Percentiles rank a stretch among this genome's conserved stretches.
Conservation (phyloP, 306 rosid species). For the Malus sylvestris region DNA sequence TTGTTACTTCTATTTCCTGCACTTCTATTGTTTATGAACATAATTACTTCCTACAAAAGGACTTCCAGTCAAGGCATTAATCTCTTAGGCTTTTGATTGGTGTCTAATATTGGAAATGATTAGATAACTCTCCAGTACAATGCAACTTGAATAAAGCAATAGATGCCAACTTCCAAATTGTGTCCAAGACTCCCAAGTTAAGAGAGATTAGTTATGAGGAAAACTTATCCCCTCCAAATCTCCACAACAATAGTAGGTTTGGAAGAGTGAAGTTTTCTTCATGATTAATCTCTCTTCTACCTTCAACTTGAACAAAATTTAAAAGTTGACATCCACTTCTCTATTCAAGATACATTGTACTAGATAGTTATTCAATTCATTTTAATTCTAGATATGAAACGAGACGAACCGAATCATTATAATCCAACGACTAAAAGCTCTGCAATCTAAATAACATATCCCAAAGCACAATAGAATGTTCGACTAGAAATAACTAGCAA, state of each 20-base stretch:
- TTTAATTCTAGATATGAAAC: too few species aligned
- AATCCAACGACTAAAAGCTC: too few species aligned
- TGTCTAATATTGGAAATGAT: background rate
- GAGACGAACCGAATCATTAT: background rate
- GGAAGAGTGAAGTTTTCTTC: background rate
- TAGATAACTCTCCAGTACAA: background rate
- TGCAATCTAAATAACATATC: too few species aligned
- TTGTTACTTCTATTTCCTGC: too few species aligned
- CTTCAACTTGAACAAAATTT: background rate
- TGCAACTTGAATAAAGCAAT: too few species aligned
- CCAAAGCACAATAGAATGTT: background rate
- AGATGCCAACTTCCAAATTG: too few species aligned
- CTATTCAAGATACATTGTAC: too few species aligned
- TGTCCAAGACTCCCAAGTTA: too few species aligned
- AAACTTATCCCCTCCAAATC: background rate
- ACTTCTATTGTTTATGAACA: background rate
- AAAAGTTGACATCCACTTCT: background rate
- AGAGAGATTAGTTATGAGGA: too few species aligned
- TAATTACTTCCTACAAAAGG: background rate
- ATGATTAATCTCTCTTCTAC: background rate
- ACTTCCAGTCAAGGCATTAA: background rate
- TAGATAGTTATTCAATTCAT: background rate
- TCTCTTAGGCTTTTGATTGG: background rate
- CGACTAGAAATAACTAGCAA: background rate
- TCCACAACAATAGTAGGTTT: background rate